phyloP scores from a whole-genome alignment of 139 green algal genomes.

The Closterium sp. region DNA sequence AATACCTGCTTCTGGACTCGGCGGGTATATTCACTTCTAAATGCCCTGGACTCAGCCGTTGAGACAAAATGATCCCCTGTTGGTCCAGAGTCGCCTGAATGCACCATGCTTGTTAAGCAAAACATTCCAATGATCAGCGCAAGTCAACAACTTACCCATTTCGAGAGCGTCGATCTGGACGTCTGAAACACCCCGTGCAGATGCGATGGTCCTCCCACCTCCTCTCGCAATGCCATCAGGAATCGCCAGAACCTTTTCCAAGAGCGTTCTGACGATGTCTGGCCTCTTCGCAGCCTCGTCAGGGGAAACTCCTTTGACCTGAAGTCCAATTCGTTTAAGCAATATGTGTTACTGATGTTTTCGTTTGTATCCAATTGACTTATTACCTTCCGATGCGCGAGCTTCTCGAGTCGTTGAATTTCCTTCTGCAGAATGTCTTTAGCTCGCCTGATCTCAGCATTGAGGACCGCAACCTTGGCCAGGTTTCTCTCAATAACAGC shows the following conservation, averaged over 20 bases:
- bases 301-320: background rate
- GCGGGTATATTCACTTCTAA: background rate
- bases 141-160: background rate
- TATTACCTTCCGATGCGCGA: background rate
- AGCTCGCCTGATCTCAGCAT: slow-evolving; percentile 6
- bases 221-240: background rate
- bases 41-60: background rate
- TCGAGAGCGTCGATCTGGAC: background rate
- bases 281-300: background rate
- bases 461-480: background rate
- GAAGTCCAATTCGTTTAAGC: background rate
- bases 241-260: background rate
- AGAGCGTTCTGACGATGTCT: background rate
- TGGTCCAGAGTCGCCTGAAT: background rate
- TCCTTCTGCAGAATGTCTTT: background rate
- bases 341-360: background rate
- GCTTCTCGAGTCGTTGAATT: background rate
- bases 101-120: background rate
- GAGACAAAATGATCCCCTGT: background rate
- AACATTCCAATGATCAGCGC: background rate
- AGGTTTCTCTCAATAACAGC: background rate
- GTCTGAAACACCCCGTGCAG: background rate
- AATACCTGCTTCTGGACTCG: slow-evolving; percentile 2
- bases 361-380: background rate
- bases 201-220: background rate